Evolutionary conservation across 305 asterid genomes (phyloP).

Genomic region (Fraxinus ornus): DNA sequence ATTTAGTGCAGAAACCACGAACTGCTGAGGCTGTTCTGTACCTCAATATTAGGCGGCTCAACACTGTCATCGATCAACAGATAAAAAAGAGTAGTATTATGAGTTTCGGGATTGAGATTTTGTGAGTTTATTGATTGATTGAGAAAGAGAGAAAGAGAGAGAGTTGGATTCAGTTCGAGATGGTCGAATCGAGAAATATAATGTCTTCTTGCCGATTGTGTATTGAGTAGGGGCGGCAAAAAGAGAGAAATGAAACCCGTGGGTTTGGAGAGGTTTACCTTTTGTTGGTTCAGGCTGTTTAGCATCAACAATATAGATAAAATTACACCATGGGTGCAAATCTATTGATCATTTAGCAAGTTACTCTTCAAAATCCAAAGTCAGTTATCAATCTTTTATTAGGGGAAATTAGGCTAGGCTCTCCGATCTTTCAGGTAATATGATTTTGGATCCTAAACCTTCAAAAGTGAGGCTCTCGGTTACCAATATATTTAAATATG

Average conservation of each 20-base stretch:
- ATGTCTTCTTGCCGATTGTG: slow-evolving; percentile 17
- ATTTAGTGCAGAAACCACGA: slow-evolving; percentile 41
- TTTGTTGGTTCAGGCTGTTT: background rate
- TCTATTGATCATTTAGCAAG: background rate
- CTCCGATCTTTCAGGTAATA: background rate
- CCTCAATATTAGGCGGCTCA: slow-evolving; percentile 53
- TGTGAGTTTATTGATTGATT: background rate
- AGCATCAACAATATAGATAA: background rate
- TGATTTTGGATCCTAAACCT: background rate
- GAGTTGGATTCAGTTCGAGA: background rate
- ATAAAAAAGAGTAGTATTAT: background rate
- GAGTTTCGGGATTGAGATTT: background rate
- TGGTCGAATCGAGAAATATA: slow-evolving; percentile 18
- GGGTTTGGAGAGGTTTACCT: background rate
- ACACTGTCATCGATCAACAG: slow-evolving; percentile 53
- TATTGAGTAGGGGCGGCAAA: background rate
- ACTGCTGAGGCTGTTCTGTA: slow-evolving; percentile 33
- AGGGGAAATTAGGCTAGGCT: background rate
- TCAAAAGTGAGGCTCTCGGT: background rate
- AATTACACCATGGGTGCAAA: background rate
- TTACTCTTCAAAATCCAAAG: background rate
- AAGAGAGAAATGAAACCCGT: slow-evolving; percentile 19
- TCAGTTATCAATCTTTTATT: background rate
- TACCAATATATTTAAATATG: background rate
- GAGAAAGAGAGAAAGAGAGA: slow-evolving; percentile 10